Evolutionary conservation across 148 eudicot species (phyloP).

Genomic region (Chenopodium suecicum): DNA sequence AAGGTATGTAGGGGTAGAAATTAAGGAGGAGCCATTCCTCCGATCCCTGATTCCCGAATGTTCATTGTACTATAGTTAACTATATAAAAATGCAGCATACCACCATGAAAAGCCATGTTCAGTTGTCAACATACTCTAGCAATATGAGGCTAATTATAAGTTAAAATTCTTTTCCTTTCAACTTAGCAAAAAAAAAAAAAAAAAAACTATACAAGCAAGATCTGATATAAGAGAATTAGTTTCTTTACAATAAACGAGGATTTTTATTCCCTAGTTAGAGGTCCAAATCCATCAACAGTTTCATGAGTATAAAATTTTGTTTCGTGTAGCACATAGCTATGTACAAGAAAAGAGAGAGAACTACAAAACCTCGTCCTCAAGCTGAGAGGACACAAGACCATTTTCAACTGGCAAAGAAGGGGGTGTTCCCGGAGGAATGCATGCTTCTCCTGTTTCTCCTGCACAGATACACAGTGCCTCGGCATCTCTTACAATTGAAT

Average conservation of each 20-base stretch:
- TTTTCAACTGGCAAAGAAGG: constrained; percentile 70
- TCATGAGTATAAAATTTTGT: background rate
- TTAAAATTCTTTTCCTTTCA: background rate
- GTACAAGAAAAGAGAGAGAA: background rate
- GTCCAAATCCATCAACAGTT: background rate
- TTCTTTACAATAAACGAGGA: constrained; percentile 19
- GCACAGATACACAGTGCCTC: constrained; percentile 90
- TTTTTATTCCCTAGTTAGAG: background rate
- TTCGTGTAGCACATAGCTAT: constrained; percentile 16
- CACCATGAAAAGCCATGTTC: background rate
- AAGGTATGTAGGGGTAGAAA: too few species aligned
- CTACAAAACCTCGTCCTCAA: constrained; percentile 73
- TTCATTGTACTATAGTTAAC: background rate
- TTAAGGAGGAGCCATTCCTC: too few species aligned
- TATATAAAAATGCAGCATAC: background rate
- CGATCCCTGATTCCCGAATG: too few species aligned
- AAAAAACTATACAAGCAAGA: too few species aligned
- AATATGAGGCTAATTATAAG: background rate
- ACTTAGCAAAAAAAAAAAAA: background rate
- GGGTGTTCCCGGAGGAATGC: constrained; percentile 95
- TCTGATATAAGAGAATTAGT: background rate
- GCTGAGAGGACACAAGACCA: constrained; percentile 52
- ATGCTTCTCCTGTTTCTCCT: constrained; percentile 91
- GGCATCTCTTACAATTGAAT: constrained; percentile 62
- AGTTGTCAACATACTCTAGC: background rate